phyloP scores from a whole-genome alignment of 352 stramenopile species.

The Hyaloperonospora arabidopsidis region DNA sequence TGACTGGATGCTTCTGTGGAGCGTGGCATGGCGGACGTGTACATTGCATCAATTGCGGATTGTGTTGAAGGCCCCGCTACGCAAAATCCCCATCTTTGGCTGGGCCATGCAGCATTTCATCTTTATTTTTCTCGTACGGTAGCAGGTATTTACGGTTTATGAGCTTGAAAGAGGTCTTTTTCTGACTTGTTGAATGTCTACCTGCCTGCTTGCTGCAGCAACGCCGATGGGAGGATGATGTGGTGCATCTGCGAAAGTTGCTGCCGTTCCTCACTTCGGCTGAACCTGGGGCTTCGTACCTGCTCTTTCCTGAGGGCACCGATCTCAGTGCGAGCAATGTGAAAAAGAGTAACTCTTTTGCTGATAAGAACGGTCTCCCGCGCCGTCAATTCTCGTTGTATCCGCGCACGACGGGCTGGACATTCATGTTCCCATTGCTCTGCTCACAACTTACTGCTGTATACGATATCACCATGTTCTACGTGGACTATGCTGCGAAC shows the following conservation, averaged over 20 bases:
- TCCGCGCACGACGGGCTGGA: constrained; percentile 67
- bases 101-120: constrained; percentile 85
- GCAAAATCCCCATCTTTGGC: constrained; percentile 65
- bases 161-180: not conserved
- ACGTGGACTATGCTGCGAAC: constrained; percentile 50
- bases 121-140: constrained; percentile 67
- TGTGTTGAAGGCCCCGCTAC: constrained; percentile 69
- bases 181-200: not conserved
- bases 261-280: constrained; percentile 43
- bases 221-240: constrained; percentile 56
- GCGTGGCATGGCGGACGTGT: constrained; percentile 43
- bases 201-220: constrained; percentile 23
- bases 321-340: constrained; percentile 63
- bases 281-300: constrained; percentile 53
- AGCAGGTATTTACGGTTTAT: not conserved
- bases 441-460: constrained; percentile 50
- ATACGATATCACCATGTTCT: constrained; percentile 82
- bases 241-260: constrained; percentile 41
- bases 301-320: constrained; percentile 79
- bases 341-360: constrained; percentile 53
- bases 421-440: constrained; percentile 63
- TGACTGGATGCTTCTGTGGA: constrained; percentile 83
- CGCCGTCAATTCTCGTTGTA: constrained; percentile 62
- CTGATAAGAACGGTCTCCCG: constrained; percentile 38
- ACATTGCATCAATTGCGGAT: constrained; percentile 57